phyloP scores from a whole-genome alignment of 2,329 filamentous ascomycete species.

The Meredithiella fracta region DNA sequence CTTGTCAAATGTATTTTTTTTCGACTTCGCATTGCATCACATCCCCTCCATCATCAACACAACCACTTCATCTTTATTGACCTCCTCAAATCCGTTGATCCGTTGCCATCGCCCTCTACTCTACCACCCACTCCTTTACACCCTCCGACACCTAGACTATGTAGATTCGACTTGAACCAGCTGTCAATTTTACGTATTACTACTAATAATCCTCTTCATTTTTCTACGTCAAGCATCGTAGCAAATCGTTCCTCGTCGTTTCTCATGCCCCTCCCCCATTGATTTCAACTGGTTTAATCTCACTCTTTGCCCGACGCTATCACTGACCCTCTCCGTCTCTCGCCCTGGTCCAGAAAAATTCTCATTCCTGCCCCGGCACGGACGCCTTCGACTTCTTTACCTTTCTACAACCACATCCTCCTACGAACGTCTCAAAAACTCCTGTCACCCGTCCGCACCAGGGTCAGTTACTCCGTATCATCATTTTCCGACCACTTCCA shows the following conservation, averaged over 20 bases:
- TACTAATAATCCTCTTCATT: constrained; percentile 3
- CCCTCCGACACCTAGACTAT: not conserved
- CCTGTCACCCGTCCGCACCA: not conserved
- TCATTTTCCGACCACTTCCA: not conserved
- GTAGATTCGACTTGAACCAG: not conserved
- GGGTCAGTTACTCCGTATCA: constrained; percentile 2
- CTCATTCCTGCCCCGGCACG: constrained; percentile 14
- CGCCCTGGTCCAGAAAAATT: constrained; percentile 14
- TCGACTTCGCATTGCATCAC: no score
- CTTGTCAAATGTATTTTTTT: no score
- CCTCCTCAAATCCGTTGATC: not conserved
- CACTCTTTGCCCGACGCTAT: constrained; percentile 9
- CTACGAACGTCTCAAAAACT: constrained; percentile 4
- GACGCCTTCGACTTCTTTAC: constrained; percentile 7
- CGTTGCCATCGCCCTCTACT: not conserved
- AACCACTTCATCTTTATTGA: no score
- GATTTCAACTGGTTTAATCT: constrained; percentile 3
- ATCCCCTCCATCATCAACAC: no score
- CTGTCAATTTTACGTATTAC: not conserved
- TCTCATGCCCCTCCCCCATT: constrained; percentile 1
- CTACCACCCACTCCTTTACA: not conserved
- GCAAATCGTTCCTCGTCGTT: not conserved
- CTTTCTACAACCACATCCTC: not conserved
- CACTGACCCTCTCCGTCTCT: constrained; percentile 2
- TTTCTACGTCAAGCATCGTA: not conserved